Conservation (phyloP, 441 rosid genomes). For the Bruguiera hainesii region DNA sequence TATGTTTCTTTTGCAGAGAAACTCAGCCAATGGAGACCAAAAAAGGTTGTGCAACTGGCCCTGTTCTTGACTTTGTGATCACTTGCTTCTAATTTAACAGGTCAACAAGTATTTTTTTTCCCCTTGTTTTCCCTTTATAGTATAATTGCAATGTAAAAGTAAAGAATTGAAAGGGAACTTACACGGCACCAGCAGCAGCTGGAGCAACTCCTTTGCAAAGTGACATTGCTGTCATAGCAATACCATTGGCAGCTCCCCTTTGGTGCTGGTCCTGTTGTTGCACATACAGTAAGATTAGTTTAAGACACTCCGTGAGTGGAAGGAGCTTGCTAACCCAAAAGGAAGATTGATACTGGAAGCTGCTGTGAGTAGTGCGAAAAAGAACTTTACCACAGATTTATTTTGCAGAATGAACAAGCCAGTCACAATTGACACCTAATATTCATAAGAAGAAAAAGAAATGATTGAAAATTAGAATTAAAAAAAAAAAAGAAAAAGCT, state of each 20-base stretch:
- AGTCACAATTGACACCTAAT: slow-evolving; percentile 49
- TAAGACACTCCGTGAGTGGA: background rate
- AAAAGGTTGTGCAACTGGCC: no score
- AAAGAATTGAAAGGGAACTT: slow-evolving; percentile 20
- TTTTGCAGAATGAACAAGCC: slow-evolving; percentile 73
- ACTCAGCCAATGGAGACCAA: no score
- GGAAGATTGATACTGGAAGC: background rate
- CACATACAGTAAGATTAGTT: slow-evolving; percentile 2
- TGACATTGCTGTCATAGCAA: slow-evolving; percentile 70
- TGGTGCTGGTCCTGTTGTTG: slow-evolving; percentile 66
- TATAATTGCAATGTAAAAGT: background rate
- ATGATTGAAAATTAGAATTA: background rate
- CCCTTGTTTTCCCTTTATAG: background rate
- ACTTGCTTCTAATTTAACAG: no score
- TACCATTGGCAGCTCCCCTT: slow-evolving; percentile 84
- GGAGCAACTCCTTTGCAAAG: slow-evolving; percentile 70
- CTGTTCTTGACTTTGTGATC: no score
- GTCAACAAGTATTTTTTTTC: no score
- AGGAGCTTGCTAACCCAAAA: background rate
- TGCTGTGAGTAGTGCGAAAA: background rate
- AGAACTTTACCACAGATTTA: slow-evolving; percentile 56
- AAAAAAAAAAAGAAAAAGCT: background rate
- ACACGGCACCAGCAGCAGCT: slow-evolving; percentile 63
- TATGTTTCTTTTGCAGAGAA: no score
- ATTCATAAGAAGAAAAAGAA: slow-evolving; percentile 1